Evolutionary conservation across 306 rosid genomes (phyloP), one percentile per base, ranked within the genome.

Genomic region (Cajanus cajan): DNA sequence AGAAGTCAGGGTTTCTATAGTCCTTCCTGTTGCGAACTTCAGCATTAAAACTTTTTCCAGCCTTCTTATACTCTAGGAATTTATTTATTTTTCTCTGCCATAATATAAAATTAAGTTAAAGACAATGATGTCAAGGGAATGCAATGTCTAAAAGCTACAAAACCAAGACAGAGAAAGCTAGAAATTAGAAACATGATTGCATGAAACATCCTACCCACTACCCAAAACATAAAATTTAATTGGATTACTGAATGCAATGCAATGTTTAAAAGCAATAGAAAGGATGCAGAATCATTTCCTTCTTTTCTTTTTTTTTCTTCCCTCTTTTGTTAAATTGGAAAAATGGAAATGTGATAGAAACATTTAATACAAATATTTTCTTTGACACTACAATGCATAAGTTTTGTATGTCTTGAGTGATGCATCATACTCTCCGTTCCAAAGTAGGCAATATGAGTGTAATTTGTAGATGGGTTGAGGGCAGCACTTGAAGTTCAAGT

Each of bases 1-100:
- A 84, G 87, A 95, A 95, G 86, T 95, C 97, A 37, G 98, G 99
- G 78, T 95, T 95, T 68, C 97, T 87, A 68, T 95, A 95, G 81
- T 91, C 97, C 90, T 95, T 95, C 86, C 91, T 87, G 78, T 90
- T 93, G 77, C 97, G 98, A 73, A 95, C 96, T 87, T 91, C 99
- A 13, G 95, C 91, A 83, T 93, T 95, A 73, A 95, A 95, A 85
- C 99, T 95, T 80, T 89, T 95, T 76, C 99, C 98, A 73, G 89
- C 89, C 85, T 87, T 91, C 86, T 91, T 95, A 71, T 85, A 91
- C 57, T 93, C 96, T 12, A 95, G 94, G 80, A 93, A 95, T 84
- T 88, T 95, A 77, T 86, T 89, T 80, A 95, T 93, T 87, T 84
- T 93, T 81, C 90, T 86, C 99, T 93, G 94, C 88, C 87, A 73